A percentile compares a stretch with the other conserved stretches of the same genome.
These are phyloP conservation scores for Hymenoscyphus fraxineus DNA, from an alignment of 2,329 filamentous ascomycete genomes.

Conservation along the genomic window DNA sequence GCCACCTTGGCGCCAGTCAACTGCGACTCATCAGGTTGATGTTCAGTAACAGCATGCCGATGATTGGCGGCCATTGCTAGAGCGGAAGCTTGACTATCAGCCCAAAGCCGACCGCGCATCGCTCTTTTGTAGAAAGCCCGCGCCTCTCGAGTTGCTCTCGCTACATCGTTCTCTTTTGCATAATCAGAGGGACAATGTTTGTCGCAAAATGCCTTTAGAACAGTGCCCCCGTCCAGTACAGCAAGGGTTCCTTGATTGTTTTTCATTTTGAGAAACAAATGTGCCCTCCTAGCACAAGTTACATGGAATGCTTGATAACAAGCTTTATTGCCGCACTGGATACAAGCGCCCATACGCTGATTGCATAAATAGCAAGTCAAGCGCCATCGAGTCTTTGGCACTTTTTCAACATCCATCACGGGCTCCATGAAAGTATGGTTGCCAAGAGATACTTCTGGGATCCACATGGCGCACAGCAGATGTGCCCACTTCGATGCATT, in stretches of 20 bases:
- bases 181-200: conserved; percentile 91
- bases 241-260: conserved; percentile 76
- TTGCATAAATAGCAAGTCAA: conserved; percentile 94
- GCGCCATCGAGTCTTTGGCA: conserved; percentile 91
- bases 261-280: conserved; percentile 94
- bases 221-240: conserved; percentile 72
- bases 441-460: conserved; percentile 90
- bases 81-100: conserved; percentile 81
- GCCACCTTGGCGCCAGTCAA: conserved; percentile 80
- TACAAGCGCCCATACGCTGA: conserved; percentile 96
- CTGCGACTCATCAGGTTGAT: conserved; percentile 75
- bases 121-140: conserved; percentile 85
- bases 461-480: conserved; percentile 95
- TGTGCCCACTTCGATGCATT: conserved; percentile 96
- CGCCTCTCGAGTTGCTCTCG: conserved; percentile 74
- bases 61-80: conserved; percentile 74
- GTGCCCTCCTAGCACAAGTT: conserved; percentile 85
- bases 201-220: conserved; percentile 93
- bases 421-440: conserved; percentile 98
- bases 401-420: conserved; percentile 96
- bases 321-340: conserved; percentile 95
- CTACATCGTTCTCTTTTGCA: conserved; percentile 78
- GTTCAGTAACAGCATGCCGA: conserved; percentile 59
- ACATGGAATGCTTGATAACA: conserved; percentile 98
- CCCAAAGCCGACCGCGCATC: conserved; percentile 89